Conservation (phyloP, 2,329 filamentous ascomycete species). For the Cladophialophora yegresii region DNA sequence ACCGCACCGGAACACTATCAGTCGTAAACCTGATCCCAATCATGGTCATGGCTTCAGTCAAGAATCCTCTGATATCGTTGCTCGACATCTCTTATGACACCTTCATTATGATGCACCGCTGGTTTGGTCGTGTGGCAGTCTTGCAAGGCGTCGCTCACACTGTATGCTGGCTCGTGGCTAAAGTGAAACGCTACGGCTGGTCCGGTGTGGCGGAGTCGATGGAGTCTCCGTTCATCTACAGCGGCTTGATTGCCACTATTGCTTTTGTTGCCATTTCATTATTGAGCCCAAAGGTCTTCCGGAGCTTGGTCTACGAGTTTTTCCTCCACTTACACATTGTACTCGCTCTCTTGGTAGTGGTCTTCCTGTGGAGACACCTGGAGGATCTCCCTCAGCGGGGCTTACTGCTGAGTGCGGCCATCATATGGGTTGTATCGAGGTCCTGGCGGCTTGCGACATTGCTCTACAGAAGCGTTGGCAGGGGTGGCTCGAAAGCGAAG, state of each 20-base stretch:
- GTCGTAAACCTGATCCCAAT: conserved; percentile 50
- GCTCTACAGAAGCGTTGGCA: conserved; percentile 63
- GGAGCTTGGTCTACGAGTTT: conserved; percentile 96
- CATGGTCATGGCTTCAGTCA: conserved; percentile 47
- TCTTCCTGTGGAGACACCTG: conserved; percentile 77
- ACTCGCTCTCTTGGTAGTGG: conserved; percentile 67
- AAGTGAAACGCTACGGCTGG: conserved; percentile 52
- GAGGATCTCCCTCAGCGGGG: conserved; percentile 68
- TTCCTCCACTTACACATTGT: conserved; percentile 86
- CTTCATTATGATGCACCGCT: conserved; percentile 68
- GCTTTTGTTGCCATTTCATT: conserved; percentile 68
- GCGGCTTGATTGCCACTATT: conserved; percentile 50
- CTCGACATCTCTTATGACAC: conserved; percentile 49
- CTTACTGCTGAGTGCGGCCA: conserved; percentile 72
- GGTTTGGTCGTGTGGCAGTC: conserved; percentile 73
- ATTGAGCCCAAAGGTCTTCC: conserved; percentile 73
- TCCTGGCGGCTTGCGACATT: conserved; percentile 64
- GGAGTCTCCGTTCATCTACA: conserved; percentile 41
- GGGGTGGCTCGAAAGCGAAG: conserved; percentile 63
- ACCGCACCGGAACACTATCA: conserved; percentile 47
- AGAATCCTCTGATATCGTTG: conserved; percentile 48
- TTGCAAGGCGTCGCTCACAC: conserved; percentile 71
- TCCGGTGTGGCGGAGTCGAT: conserved; percentile 40
- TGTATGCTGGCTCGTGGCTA: conserved; percentile 72
- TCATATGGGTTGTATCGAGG: conserved; percentile 77